Evolutionary conservation across 495 filamentous ascomycete genomes (phyloP).

Genomic region (Neurospora africana): DNA sequence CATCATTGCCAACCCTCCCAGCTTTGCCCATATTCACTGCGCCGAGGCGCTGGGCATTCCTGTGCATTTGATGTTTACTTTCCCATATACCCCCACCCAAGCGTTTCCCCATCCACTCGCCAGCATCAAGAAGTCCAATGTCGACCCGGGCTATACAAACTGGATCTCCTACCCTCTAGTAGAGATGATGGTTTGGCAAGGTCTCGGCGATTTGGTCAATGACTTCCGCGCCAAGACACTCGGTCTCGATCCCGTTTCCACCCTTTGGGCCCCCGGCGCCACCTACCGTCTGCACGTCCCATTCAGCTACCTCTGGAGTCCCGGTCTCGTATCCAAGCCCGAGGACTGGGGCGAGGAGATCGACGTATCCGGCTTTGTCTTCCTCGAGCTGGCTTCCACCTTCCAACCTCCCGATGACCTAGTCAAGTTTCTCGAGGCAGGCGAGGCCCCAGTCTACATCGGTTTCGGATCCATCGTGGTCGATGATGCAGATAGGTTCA

Average conservation of each 20-base stretch:
- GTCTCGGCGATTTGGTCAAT: constrained; percentile 67
- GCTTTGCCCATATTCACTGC: constrained; percentile 71
- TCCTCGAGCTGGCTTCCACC: constrained; percentile 52
- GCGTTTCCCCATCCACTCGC: constrained; percentile 65
- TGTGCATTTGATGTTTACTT: constrained; percentile 77
- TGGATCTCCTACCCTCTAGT: constrained; percentile 65
- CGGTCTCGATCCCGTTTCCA: constrained; percentile 54
- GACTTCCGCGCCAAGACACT: constrained; percentile 55
- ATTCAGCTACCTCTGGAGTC: constrained; percentile 73
- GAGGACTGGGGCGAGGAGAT: constrained; percentile 65
- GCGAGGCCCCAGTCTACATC: constrained; percentile 48
- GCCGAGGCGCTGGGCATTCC: constrained; percentile 74
- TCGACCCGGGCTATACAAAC: constrained; percentile 52
- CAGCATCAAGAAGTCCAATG: constrained; percentile 53
- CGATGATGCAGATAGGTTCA: constrained; percentile 53
- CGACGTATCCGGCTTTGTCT: constrained; percentile 64
- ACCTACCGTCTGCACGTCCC: constrained; percentile 56
- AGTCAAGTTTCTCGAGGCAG: constrained; percentile 50
- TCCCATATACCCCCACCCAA: constrained; percentile 58
- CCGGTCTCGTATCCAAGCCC: constrained; percentile 70
- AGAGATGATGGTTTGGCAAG: constrained; percentile 75
- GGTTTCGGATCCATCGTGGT: constrained; percentile 63
- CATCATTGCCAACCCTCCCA: constrained; percentile 78
- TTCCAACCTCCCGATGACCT: constrained; percentile 56
- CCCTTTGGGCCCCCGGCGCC: constrained; percentile 57